A percentile compares a stretch with the other conserved stretches of the same genome.
Conservation (phyloP, 1,139 yeast species). For the Magnusiomyces fungicola region DNA sequence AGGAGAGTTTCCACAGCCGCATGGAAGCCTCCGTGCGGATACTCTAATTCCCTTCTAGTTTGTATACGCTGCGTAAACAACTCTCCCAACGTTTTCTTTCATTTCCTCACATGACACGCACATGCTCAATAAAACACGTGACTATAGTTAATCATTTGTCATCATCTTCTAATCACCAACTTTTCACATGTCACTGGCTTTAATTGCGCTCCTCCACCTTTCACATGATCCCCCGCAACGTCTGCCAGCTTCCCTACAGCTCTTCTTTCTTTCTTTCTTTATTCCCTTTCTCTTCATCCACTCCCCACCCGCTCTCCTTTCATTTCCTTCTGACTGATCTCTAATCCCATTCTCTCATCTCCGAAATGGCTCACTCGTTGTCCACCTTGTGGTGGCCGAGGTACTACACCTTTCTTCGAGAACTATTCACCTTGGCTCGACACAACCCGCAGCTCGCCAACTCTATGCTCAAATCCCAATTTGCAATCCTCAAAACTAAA, state of each 20-base stretch:
- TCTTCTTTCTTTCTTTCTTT: not conserved
- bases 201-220: not conserved
- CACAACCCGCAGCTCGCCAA: no score
- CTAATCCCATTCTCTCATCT: not conserved
- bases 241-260: not conserved
- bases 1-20: no score
- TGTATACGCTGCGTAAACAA: no score
- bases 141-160: no score
- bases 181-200: not conserved
- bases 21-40: no score
- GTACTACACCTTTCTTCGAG: not conserved
- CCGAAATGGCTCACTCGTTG: not conserved
- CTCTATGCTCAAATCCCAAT: no score
- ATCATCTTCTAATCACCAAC: not conserved
- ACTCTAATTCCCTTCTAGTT: no score
- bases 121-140: no score
- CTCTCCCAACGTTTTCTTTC: no score
- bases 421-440: no score
- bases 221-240: not conserved
- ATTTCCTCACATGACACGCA: no score
- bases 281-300: not conserved
- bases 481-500: no score
- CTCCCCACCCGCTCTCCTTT: not conserved
- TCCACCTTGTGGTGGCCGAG: conserved; percentile 1
- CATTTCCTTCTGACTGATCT: not conserved